Base-by-base conservation (phyloP, 352 stramenopile species). In the Phytophthora cactorum region DNA sequence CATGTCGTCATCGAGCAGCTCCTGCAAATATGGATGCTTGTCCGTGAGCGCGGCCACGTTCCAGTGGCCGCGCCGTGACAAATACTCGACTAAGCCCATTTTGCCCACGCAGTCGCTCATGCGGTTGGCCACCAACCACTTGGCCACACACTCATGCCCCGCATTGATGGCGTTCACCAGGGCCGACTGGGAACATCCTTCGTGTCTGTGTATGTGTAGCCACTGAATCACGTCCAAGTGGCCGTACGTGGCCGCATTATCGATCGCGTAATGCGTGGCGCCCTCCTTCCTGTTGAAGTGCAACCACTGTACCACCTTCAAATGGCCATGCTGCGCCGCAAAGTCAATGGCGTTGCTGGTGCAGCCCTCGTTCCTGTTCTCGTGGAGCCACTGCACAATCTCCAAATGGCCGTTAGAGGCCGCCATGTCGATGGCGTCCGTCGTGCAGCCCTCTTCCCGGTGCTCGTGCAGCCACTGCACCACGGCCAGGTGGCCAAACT, bases 161-260 rank as follows among this genome's bases (percentile, higher is more conserved):
- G 76, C 67, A 45, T 79, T 70, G 12, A 86, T 77, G 5, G 85
- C 88, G 58, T 91, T 92, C 8, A 82, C 59, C 15, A 95, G 63
- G 8, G 86, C 88, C 34, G 82, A 91, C 50, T 78, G 76, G n/a
- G 74, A 90, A 64, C 88, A 93, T 14, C 84, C 82, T 74, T 93
- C 88, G 0, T 39, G 9, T 5, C 88, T 69, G 47, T 93, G 38
- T 12, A 31, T 38, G 39, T 91, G 77, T 29, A 93, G 73, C 72
- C 74, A 91, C 29, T 76, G 61, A 11, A 91, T 75, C 22, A 87
- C 72, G 0, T 73, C 28, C 28, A 89, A 54, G 28, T 87, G 76
- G 10, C 78, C 80, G 14, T 74, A 67, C 11, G 77, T 78, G 9
- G 78, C 80, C 0, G 82, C 80, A 52, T 88, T 91, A 68, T 89